Conservation (phyloP, 2,329 filamentous ascomycete species). For the Botryosphaeria dothidea region DNA sequence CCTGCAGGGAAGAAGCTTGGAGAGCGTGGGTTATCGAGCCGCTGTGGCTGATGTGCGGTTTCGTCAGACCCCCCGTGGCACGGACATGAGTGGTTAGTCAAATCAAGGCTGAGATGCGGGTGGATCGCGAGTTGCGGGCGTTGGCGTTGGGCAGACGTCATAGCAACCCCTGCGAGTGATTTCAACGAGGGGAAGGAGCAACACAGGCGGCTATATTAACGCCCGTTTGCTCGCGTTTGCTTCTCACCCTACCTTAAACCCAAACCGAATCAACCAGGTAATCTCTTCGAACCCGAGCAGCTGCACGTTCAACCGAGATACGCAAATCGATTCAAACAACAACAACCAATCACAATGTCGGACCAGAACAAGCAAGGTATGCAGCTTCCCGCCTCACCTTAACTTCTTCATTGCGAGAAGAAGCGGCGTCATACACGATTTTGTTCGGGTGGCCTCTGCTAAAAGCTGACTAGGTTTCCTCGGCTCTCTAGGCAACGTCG, state of each 20-base stretch:
- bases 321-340: not conserved
- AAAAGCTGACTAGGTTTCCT: conserved; percentile 10
- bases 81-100: not conserved
- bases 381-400: not conserved
- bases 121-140: conserved; percentile 24
- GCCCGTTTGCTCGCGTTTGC: not conserved
- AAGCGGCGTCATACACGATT: not conserved
- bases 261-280: conserved; percentile 17
- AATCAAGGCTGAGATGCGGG: conserved; percentile 33
- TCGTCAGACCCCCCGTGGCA: conserved; percentile 2
- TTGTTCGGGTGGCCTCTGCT: not conserved
- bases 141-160: conserved; percentile 19
- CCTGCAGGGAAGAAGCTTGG: conserved; percentile 5
- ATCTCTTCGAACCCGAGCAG: not conserved
- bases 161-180: not conserved
- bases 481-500: conserved; percentile 7
- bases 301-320: not conserved
- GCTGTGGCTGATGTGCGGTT: conserved; percentile 4
- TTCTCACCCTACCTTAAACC: not conserved
- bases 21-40: not conserved
- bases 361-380: conserved; percentile 5
- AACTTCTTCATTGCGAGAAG: too few species aligned
- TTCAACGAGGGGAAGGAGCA: not conserved
- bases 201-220: not conserved
- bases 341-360: not conserved